Base-by-base conservation (phyloP, 2,329 filamentous ascomycete genomes). In the Neofusicoccum parvum region DNA sequence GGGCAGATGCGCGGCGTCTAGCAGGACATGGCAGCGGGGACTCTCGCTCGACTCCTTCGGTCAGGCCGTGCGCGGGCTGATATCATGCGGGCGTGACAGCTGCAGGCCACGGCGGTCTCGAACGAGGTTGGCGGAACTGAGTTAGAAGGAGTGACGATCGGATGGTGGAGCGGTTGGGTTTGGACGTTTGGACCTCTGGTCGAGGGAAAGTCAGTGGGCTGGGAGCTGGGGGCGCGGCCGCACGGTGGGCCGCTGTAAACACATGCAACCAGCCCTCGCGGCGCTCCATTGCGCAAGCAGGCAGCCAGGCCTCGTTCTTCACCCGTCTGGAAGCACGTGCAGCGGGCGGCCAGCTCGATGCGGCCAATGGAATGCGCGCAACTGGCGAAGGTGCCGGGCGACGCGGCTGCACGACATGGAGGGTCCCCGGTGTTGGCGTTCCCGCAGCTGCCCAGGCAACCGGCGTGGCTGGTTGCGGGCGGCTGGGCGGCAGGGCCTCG, bases 221-320 rank as follows among this genome's bases (percentile, higher is more conserved):
- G 62, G 62, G 49, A 23, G 36, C 3, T 43, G 59, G 45, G n/a
- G 49, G 50, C 59, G 32, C 48, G 60, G 60, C 49, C 60, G 27
- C 20, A 17, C 32, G 41, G 53, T 63, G 60, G 49, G 60, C 60
- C 60, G 60, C 50, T 54, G 62, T 64, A 64, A 64, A 64, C 62
- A 64, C 43, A 46, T n/a, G 62, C 41, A 56, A 37, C 49, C 62
- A 64, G 51, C 62, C 50, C 23, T 23, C 23, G 23, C 23, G 3
- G 23, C 23, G 23, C 23, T 23, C 23, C 23, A 23, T 23, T 23
- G 23, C 23, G 23, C 23, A 23, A 23, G 23, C 23, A 23, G 23
- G 62, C 41, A 56, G 23, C 49, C 62, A 64, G 51, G 50, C 50
- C 32, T 50, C 37, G 37, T 39, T 56, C 49, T 39, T 37, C 37